Evolutionary conservation across 805 yeast species (phyloP).

Genomic region (Sugiyamaella americana): DNA sequence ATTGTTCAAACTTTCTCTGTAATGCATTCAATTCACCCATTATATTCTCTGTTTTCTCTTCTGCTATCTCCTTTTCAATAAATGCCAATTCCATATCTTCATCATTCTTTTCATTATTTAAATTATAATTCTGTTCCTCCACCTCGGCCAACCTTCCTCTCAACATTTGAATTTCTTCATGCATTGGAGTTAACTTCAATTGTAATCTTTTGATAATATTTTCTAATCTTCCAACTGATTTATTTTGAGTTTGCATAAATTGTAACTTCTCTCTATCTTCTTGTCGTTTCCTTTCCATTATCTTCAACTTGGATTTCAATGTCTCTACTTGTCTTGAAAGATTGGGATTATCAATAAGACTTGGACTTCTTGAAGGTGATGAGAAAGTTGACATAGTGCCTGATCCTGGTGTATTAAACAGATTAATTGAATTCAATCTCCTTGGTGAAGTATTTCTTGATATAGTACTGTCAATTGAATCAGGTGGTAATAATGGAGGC

Average conservation of each 20-base stretch:
- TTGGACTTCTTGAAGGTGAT: constrained; percentile 4
- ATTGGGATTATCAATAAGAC: neutral
- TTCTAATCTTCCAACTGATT: constrained; percentile 22
- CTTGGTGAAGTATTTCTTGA: neutral
- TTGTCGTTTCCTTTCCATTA: constrained; percentile 23
- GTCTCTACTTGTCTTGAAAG: constrained; percentile 20
- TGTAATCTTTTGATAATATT: constrained; percentile 28
- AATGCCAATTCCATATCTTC: constrained; percentile 30
- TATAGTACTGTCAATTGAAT: neutral
- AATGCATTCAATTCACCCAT: constrained; percentile 22
- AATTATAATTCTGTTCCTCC: constrained; percentile 17
- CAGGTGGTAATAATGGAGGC: neutral
- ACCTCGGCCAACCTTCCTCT: constrained; percentile 17
- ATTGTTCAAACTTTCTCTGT: constrained; percentile 18
- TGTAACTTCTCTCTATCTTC: constrained; percentile 23
- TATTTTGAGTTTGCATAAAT: constrained; percentile 20
- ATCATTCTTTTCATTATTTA: constrained; percentile 20
- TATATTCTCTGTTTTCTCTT: constrained; percentile 27
- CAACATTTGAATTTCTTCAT: constrained; percentile 25
- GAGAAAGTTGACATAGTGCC: neutral
- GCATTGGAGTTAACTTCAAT: constrained; percentile 27
- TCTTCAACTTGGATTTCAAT: constrained; percentile 21
- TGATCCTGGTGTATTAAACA: neutral
- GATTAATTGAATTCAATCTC: neutral
- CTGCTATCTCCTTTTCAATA: constrained; percentile 34